A percentile compares a stretch with the other conserved stretches of the same genome.
Conservation (phyloP, 2,329 filamentous ascomycete species). For the Scedosporium minutisporum region DNA sequence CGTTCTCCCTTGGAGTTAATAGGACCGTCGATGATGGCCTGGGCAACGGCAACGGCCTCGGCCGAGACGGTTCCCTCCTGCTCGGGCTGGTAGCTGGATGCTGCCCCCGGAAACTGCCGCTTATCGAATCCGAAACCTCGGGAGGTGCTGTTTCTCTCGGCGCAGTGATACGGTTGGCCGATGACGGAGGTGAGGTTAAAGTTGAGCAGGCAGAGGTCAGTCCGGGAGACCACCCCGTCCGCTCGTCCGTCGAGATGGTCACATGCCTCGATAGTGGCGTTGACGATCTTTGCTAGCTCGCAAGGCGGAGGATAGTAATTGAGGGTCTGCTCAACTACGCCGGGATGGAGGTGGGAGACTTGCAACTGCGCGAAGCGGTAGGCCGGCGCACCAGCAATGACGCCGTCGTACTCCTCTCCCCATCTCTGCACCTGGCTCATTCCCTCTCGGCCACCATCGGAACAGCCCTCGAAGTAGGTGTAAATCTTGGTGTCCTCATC, state of each 20-base stretch:
- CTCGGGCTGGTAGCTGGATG: constrained; percentile 15
- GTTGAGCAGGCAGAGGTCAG: constrained; percentile 24
- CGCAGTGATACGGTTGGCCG: constrained; percentile 23
- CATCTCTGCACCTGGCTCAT: constrained; percentile 32
- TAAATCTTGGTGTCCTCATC: constrained; percentile 22
- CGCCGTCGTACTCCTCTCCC: constrained; percentile 32
- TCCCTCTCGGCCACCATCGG: constrained; percentile 39
- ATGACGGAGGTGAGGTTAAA: constrained; percentile 22
- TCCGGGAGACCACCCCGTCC: constrained; percentile 39
- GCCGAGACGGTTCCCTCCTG: constrained; percentile 25
- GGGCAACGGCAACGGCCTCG: constrained; percentile 22
- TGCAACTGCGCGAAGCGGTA: constrained; percentile 34
- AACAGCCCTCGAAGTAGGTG: constrained; percentile 43
- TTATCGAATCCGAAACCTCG: constrained; percentile 18
- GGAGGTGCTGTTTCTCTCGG: constrained; percentile 14
- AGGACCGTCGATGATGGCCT: constrained; percentile 24
- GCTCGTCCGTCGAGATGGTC: constrained; percentile 44
- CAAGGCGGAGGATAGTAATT: constrained; percentile 33
- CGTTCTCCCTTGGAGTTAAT: constrained; percentile 22
- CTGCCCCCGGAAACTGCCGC: constrained; percentile 6
- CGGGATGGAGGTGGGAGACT: constrained; percentile 27
- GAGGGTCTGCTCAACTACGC: constrained; percentile 26
- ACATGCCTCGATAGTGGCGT: constrained; percentile 43
- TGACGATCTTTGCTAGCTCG: constrained; percentile 40
- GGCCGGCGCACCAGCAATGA: constrained; percentile 33